phyloP scores from a whole-genome alignment of 2,329 filamentous ascomycete genomes.

The Hortaea sp. region DNA sequence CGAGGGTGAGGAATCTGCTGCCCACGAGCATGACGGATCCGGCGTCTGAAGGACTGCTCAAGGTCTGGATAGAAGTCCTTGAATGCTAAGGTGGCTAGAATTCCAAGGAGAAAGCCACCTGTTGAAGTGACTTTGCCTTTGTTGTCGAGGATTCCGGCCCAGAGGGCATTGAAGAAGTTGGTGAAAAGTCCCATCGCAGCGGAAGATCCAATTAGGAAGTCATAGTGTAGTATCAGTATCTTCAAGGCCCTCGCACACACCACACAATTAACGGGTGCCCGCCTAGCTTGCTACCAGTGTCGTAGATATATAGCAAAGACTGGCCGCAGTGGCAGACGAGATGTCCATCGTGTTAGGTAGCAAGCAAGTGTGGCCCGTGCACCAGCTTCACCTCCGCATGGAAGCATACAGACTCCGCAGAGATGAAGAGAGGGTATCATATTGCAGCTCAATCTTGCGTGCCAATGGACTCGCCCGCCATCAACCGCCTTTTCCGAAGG shows the following conservation, averaged over 20 bases:
- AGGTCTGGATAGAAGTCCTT: conserved; percentile 72
- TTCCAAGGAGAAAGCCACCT: conserved; percentile 58
- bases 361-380: not conserved
- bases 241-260: not conserved
- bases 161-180: conserved; percentile 17
- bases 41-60: conserved; percentile 51
- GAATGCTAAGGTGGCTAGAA: conserved; percentile 64
- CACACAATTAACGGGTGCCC: not conserved
- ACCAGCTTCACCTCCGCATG: not conserved
- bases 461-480: conserved; percentile 69
- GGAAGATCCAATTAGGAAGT: not conserved
- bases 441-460: not conserved
- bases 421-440: not conserved
- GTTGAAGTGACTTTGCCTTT: conserved; percentile 23
- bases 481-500: conserved; percentile 71
- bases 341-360: not conserved
- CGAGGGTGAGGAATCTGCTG: conserved; percentile 15
- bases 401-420: not conserved
- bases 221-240: not conserved
- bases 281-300: not conserved
- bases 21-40: conserved; percentile 16
- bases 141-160: conserved; percentile 23
- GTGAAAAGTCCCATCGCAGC: conserved; percentile 9
- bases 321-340: not conserved
- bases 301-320: too few species aligned